These are phyloP conservation scores for Xylariaceae sp. DNA, from an alignment of 2,329 filamentous ascomycete species.

Conservation along the genomic window DNA sequence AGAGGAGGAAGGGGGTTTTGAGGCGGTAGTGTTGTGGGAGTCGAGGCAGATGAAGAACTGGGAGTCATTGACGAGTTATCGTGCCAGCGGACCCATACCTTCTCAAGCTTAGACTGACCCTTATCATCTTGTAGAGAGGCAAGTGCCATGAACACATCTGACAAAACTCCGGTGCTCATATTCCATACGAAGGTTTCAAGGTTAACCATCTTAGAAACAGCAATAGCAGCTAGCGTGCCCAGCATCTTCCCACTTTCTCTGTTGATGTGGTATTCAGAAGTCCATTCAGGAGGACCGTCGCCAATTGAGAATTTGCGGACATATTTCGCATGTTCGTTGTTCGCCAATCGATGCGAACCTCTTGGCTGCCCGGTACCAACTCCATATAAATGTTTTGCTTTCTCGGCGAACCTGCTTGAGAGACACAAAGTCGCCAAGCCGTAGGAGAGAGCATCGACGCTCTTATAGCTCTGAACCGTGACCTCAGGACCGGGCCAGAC, in stretches of 20 bases:
- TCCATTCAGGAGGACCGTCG: slow-evolving; percentile 81
- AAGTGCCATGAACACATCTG: slow-evolving; percentile 82
- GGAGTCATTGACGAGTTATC: slow-evolving; percentile 65
- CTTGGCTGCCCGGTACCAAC: slow-evolving; percentile 27
- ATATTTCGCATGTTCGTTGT: slow-evolving; percentile 78
- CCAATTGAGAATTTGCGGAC: slow-evolving; percentile 83
- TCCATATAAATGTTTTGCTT: slow-evolving; percentile 45
- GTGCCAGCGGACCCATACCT: slow-evolving; percentile 84
- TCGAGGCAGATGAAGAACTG: slow-evolving; percentile 44
- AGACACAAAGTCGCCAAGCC: slow-evolving; percentile 81
- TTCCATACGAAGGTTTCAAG: slow-evolving; percentile 87
- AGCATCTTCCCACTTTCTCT: slow-evolving; percentile 89
- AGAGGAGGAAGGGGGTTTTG: slow-evolving; percentile 37
- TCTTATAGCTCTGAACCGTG: slow-evolving; percentile 69
- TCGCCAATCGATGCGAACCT: slow-evolving; percentile 39
- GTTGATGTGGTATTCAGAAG: slow-evolving; percentile 80
- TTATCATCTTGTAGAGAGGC: slow-evolving; percentile 71
- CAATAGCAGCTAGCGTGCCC: slow-evolving; percentile 80
- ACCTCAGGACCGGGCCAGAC: slow-evolving; percentile 80
- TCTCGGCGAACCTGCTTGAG: slow-evolving; percentile 57
- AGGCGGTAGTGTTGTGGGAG: slow-evolving; percentile 27
- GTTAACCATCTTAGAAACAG: slow-evolving; percentile 81
- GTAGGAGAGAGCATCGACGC: slow-evolving; percentile 83
- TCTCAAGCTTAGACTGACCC: slow-evolving; percentile 70
- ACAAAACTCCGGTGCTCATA: slow-evolving; percentile 83